Evolutionary conservation across 2,329 filamentous ascomycete genomes (phyloP).

Genomic region (Samsoniella hepiali): DNA sequence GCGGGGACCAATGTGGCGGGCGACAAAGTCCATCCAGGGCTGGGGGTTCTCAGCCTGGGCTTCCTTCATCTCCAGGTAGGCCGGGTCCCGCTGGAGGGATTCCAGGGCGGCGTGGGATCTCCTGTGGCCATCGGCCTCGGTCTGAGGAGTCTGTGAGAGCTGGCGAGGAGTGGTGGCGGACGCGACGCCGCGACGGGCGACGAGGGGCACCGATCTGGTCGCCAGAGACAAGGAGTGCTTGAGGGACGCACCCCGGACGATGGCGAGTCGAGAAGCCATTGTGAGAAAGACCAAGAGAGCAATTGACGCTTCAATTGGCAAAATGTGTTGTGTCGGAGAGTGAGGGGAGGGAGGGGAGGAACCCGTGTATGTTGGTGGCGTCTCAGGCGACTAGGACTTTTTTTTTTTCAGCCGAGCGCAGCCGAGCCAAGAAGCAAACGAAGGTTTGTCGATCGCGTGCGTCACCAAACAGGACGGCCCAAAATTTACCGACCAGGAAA

Average conservation of each 20-base stretch:
- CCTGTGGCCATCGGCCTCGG: constrained; percentile 10
- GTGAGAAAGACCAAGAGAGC: constrained; percentile 10
- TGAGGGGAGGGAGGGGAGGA: constrained; percentile 13
- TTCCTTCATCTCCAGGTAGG: constrained; percentile 26
- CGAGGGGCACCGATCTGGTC: constrained; percentile 21
- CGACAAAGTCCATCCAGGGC: constrained; percentile 53
- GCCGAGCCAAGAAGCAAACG: constrained; percentile 1
- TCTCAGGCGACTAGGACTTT: background rate
- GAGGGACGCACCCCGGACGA: constrained; percentile 25
- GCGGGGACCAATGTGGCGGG: constrained; percentile 84
- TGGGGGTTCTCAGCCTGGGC: constrained; percentile 22
- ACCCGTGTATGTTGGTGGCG: constrained; percentile 4
- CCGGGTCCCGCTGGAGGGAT: constrained; percentile 23
- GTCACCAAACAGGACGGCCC: background rate
- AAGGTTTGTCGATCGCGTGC: constrained; percentile 10
- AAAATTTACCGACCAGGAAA: background rate
- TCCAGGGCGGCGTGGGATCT: constrained; percentile 19
- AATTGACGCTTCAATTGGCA: constrained; percentile 18
- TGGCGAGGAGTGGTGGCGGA: constrained; percentile 19
- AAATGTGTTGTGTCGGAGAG: background rate
- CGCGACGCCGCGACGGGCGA: constrained; percentile 17
- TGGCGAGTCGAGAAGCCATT: constrained; percentile 30
- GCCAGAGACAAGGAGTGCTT: constrained; percentile 22
- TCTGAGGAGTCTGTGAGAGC: constrained; percentile 18
- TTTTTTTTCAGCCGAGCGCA: constrained; percentile 13